Base-by-base conservation (phyloP, 148 eudicot species). In the Agrostemma githago region DNA sequence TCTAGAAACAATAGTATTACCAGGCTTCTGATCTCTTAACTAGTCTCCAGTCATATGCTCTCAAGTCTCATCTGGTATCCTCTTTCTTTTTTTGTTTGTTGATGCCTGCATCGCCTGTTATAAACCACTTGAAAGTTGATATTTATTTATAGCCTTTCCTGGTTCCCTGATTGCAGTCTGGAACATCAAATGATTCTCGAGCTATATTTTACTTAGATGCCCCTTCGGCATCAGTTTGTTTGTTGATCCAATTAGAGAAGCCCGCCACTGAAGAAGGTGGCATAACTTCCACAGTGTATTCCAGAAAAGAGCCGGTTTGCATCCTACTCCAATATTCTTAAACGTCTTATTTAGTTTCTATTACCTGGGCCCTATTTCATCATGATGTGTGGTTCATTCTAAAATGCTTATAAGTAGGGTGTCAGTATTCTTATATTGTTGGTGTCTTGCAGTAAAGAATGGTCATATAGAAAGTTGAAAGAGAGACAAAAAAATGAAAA, bases 211-310 rank as follows among this genome's bases (percentile, higher is more conserved):
- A 85, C 77, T 76, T 92, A 77, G 99, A 95, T 82, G 92, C 96
- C 77, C 97, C 99, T 72, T 95, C 99, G 74, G 89, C 99, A 79
- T 87, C 99, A 73, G 90, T 95, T 63, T 92, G 97, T 80, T 82
- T 95, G 80, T 82, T 95, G 79, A 87, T 95, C 73, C 99, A 95
- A 86, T 82, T 95, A 77, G 99, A 95, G 78, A 95, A 92, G 86
- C 88, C 96, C 78, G 99, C 92, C 34, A 83, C 96, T 69, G 99
- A 95, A 90, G 99, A 95, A 86, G 97, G 97, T 53, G 97, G 99
- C 57, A 85, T 92, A 75, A 83, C 99, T 74, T 86, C 99, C 60
- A 90, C 99, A 66, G 97, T 90, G 74, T 95, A 95, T 83, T 95
- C 99, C 34, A 93, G 99, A 37, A 95, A 95, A 89, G 99, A 95